These are phyloP conservation scores for Aspergillus sp. DNA, from an alignment of 2,329 filamentous ascomycete species.

Conservation along the genomic window DNA sequence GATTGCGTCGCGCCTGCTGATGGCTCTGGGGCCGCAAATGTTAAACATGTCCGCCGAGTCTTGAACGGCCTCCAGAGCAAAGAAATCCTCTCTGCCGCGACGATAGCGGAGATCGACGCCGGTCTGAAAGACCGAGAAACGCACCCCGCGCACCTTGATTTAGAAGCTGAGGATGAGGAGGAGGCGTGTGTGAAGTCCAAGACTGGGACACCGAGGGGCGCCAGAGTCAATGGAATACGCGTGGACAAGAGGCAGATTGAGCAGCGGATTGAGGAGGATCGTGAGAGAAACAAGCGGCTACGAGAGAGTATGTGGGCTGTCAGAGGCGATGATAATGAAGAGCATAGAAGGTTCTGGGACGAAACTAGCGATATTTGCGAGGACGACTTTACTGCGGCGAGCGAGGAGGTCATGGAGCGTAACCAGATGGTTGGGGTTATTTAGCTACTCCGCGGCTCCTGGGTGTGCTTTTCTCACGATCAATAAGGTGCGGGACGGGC, in stretches of 20 bases:
- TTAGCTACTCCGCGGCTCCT: background rate
- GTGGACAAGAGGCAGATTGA: constrained; percentile 89
- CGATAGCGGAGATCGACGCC: constrained; percentile 78
- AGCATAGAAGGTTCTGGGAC: constrained; percentile 83
- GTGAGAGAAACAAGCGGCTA: constrained; percentile 89
- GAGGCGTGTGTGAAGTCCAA: constrained; percentile 33
- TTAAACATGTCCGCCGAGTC: constrained; percentile 87
- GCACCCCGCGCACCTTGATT: constrained; percentile 60
- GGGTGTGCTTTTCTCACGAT: background rate
- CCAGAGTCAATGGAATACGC: constrained; percentile 48
- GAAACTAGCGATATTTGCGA: constrained; percentile 85
- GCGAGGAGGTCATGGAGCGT: constrained; percentile 71
- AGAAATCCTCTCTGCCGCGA: constrained; percentile 72
- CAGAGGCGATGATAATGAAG: constrained; percentile 65
- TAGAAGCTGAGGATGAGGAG: constrained; percentile 39
- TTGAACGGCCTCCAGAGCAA: constrained; percentile 72
- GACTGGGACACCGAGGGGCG: constrained; percentile 32
- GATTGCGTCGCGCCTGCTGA: constrained; percentile 89
- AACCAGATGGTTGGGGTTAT: constrained; percentile 45
- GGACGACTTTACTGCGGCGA: constrained; percentile 77
- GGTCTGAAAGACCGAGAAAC: constrained; percentile 79
- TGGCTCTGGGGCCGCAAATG: constrained; percentile 86
- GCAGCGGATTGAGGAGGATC: constrained; percentile 94
- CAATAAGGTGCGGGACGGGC: background rate
- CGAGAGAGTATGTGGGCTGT: constrained; percentile 95